Evolutionary conservation across 306 rosid species (phyloP).

Genomic region (Ochetophila trinervis): DNA sequence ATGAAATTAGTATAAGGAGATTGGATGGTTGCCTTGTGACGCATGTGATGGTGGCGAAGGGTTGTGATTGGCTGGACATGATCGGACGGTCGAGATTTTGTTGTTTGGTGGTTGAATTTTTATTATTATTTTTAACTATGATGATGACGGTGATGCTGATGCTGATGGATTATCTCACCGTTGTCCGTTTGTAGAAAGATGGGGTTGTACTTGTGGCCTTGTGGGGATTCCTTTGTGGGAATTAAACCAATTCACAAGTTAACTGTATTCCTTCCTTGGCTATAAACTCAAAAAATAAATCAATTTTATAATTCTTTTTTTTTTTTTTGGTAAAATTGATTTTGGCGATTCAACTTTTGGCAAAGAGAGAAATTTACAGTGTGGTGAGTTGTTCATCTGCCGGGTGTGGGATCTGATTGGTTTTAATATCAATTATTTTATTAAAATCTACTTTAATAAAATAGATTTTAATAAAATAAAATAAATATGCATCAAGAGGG

Average conservation of each 20-base stretch:
- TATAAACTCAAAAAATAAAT: too few relatives aligned
- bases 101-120: background rate
- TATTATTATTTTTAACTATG: too few relatives aligned
- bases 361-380: too few relatives aligned
- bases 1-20: background rate
- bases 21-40: slow-evolving; percentile 31
- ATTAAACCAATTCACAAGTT: background rate
- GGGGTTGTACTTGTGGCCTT: background rate
- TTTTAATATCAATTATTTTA: too few relatives aligned
- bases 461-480: too few relatives aligned
- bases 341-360: too few relatives aligned
- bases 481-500: too few relatives aligned
- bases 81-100: slow-evolving; percentile 40
- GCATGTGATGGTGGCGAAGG: slow-evolving; percentile 40
- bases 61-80: slow-evolving; percentile 9
- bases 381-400: too few relatives aligned
- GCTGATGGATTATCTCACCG: background rate
- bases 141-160: background rate
- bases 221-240: background rate
- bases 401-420: too few relatives aligned
- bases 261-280: background rate
- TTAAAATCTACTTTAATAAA: too few relatives aligned
- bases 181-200: background rate
- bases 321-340: background rate
- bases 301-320: background rate